Evolutionary conservation across 164 flowering plant genomes (phyloP).

Genomic region (Protea cynaroides): DNA sequence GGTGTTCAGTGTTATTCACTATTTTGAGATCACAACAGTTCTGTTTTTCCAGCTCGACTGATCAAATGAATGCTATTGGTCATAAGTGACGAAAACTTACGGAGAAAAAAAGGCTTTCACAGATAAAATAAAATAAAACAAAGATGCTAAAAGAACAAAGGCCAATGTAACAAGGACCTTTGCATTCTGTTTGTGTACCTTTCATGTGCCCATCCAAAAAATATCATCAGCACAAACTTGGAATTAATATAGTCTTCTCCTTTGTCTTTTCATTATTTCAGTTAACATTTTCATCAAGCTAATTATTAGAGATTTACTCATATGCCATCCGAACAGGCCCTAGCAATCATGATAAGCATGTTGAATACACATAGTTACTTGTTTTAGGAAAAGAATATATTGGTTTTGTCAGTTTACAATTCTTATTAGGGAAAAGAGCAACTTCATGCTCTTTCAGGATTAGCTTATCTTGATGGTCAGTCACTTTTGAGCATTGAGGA

Average conservation of each 20-base stretch:
- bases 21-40: conserved; percentile 83
- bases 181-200: too few species aligned
- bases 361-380: neutral
- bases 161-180: neutral
- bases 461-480: too few species aligned
- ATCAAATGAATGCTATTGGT: conserved; percentile 13
- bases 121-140: neutral
- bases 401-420: too few species aligned
- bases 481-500: too few species aligned
- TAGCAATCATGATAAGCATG: neutral
- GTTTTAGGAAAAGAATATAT: too few species aligned
- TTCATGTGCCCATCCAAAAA: too few species aligned
- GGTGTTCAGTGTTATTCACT: conserved; percentile 64
- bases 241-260: too few species aligned
- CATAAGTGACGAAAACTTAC: conserved; percentile 3
- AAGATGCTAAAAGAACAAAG: neutral
- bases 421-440: too few species aligned
- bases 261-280: neutral
- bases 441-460: too few species aligned
- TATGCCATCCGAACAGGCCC: neutral
- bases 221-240: too few species aligned
- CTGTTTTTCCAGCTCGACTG: conserved; percentile 93
- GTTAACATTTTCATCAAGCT: neutral
- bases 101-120: too few species aligned
- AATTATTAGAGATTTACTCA: neutral